Evolutionary conservation across 2,329 filamentous ascomycete genomes (phyloP).

Genomic region (Colletotrichum ledebouriae): DNA sequence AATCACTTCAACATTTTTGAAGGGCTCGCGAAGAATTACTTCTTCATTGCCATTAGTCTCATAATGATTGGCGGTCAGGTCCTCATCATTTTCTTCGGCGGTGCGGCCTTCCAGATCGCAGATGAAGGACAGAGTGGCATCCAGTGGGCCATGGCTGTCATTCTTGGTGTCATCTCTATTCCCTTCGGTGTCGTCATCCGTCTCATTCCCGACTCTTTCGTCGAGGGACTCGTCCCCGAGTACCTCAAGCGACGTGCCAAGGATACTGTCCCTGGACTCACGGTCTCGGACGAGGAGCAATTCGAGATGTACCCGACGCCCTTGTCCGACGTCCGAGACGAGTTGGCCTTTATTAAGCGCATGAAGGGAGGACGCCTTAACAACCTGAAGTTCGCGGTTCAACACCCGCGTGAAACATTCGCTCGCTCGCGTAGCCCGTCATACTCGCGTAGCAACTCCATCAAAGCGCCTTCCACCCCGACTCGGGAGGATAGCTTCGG

Average conservation of each 20-base stretch:
- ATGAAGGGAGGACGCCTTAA: conserved; percentile 87
- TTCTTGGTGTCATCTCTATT: conserved; percentile 87
- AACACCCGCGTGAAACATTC: conserved; percentile 80
- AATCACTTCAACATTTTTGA: conserved; percentile 98
- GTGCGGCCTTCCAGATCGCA: conserved; percentile 81
- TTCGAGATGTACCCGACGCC: conserved; percentile 79
- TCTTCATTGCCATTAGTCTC: conserved; percentile 87
- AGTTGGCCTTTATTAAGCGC: conserved; percentile 83
- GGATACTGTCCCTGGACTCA: conserved; percentile 65
- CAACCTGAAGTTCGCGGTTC: conserved; percentile 82
- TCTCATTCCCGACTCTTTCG: conserved; percentile 80
- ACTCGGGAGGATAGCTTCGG: conserved; percentile 67
- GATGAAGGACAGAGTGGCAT: conserved; percentile 71
- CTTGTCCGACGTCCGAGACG: conserved; percentile 81
- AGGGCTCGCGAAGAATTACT: conserved; percentile 85
- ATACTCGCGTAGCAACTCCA: conserved; percentile 74
- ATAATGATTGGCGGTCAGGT: conserved; percentile 92
- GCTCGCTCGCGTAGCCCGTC: conserved; percentile 73
- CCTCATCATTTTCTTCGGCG: conserved; percentile 90
- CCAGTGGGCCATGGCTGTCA: conserved; percentile 90
- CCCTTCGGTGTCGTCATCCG: conserved; percentile 86
- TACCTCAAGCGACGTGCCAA: conserved; percentile 64
- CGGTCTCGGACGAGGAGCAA: conserved; percentile 74
- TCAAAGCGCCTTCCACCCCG: conserved; percentile 73
- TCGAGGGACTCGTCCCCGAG: conserved; percentile 66